A percentile compares a stretch with the other conserved stretches of the same genome.
Conservation (phyloP, 495 filamentous ascomycete species). For the Podospora pseudoanserina region DNA sequence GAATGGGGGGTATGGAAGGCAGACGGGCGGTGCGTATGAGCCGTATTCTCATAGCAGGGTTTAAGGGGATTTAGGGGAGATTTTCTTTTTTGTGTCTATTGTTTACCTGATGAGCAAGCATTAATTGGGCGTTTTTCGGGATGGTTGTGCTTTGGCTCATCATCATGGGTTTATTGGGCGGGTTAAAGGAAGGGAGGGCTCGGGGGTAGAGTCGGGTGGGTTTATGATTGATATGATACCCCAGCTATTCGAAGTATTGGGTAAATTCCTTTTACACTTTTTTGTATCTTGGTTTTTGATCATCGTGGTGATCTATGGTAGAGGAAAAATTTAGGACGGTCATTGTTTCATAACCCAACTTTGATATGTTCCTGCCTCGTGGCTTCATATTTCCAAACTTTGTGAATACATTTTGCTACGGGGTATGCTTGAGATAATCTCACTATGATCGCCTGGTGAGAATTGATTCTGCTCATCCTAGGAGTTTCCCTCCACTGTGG, state of each 20-base stretch:
- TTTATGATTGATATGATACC: background rate
- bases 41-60: constrained; percentile 48
- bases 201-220: background rate
- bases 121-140: constrained; percentile 5
- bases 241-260: background rate
- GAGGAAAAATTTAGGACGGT: background rate
- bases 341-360: background rate
- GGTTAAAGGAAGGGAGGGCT: background rate
- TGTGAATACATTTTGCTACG: too few species aligned
- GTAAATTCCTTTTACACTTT: background rate
- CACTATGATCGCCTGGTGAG: too few species aligned
- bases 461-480: too few species aligned
- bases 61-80: constrained; percentile 26
- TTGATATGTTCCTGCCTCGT: too few species aligned
- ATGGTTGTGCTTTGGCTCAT: background rate
- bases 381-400: too few species aligned
- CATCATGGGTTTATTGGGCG: background rate
- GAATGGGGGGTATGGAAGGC: constrained; percentile 17
- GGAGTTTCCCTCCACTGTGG: too few species aligned
- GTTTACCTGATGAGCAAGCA: background rate
- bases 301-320: background rate
- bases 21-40: constrained; percentile 47
- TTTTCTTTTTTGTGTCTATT: background rate
- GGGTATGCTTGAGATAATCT: too few species aligned
- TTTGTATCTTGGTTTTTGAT: background rate